Conservation (phyloP, 345 rosid species). For the Acer saccharum region DNA sequence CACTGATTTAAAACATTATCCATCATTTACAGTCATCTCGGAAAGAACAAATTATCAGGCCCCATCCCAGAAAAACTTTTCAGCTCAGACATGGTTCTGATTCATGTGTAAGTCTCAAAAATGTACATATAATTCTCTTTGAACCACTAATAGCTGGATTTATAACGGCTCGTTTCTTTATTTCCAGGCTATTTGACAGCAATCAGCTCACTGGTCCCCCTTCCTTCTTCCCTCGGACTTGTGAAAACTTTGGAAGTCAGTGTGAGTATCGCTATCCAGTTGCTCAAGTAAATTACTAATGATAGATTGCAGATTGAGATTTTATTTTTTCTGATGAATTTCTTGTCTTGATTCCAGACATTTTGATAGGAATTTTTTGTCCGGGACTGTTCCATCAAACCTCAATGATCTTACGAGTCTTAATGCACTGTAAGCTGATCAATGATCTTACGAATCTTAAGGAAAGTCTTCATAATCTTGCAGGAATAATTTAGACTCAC, state of each 20-base stretch:
- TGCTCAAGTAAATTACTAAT: not conserved
- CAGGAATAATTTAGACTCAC: not conserved
- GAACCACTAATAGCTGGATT: too few species aligned
- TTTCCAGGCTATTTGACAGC: conserved; percentile 40
- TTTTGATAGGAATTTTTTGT: conserved; percentile 58
- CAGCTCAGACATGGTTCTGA: conserved; percentile 36
- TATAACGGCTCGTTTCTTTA: not conserved
- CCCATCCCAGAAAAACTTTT: conserved; percentile 42
- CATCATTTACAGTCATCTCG: conserved; percentile 35
- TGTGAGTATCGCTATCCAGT: conserved; percentile 61
- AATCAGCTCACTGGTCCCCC: conserved; percentile 37
- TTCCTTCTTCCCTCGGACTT: conserved; percentile 59
- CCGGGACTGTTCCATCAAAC: conserved; percentile 46
- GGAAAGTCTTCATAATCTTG: not conserved
- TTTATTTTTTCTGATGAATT: not conserved
- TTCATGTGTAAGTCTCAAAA: conserved; percentile 43
- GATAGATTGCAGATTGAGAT: too few species aligned
- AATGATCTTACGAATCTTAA: too few species aligned
- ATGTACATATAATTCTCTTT: too few species aligned
- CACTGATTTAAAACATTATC: not conserved
- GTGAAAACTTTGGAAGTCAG: conserved; percentile 51
- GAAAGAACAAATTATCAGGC: conserved; percentile 41
- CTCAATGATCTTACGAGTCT: conserved; percentile 53
- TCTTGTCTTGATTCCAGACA: conserved; percentile 46
- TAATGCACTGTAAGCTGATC: conserved; percentile 61